Conservation (phyloP, 257 asterid species). For the Solanum chilense region DNA sequence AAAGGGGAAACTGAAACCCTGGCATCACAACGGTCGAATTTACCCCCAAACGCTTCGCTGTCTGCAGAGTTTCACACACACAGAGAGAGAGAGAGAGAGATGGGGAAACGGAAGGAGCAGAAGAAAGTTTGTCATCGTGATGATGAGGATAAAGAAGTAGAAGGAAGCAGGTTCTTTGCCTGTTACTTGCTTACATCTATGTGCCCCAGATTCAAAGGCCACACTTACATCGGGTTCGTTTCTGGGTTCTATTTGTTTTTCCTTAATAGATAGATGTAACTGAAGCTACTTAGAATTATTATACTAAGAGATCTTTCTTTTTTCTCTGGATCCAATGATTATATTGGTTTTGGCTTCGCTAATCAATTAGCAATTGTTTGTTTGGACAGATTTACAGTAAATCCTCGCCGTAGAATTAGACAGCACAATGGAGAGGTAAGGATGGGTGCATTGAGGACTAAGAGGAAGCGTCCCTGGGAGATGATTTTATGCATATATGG, state of each 20-base stretch:
- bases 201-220: slow-evolving; percentile 80
- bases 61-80: not conserved
- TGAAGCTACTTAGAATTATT: not conserved
- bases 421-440: slow-evolving; percentile 89
- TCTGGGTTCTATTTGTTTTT: not conserved
- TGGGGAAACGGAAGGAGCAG: slow-evolving; percentile 36
- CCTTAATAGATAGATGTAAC: not conserved
- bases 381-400: slow-evolving; percentile 58
- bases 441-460: slow-evolving; percentile 81
- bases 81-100: not conserved
- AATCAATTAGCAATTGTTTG: not conserved
- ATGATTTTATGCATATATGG: slow-evolving; percentile 93
- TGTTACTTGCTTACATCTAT: slow-evolving; percentile 84
- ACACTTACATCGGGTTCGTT: slow-evolving; percentile 75
- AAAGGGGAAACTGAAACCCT: not conserved
- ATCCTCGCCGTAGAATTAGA: slow-evolving; percentile 84
- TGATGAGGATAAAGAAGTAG: slow-evolving; percentile 1
- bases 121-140: not conserved
- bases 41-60: not conserved
- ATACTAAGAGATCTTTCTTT: too few relatives aligned
- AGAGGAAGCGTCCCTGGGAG: slow-evolving; percentile 96
- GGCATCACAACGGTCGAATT: slow-evolving; percentile 47
- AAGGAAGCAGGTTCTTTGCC: slow-evolving; percentile 35
- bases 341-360: not conserved
- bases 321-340: not conserved